These are phyloP conservation scores for Verticillium klebahnii DNA, from an alignment of 2,329 filamentous ascomycete genomes.

Conservation along the genomic window DNA sequence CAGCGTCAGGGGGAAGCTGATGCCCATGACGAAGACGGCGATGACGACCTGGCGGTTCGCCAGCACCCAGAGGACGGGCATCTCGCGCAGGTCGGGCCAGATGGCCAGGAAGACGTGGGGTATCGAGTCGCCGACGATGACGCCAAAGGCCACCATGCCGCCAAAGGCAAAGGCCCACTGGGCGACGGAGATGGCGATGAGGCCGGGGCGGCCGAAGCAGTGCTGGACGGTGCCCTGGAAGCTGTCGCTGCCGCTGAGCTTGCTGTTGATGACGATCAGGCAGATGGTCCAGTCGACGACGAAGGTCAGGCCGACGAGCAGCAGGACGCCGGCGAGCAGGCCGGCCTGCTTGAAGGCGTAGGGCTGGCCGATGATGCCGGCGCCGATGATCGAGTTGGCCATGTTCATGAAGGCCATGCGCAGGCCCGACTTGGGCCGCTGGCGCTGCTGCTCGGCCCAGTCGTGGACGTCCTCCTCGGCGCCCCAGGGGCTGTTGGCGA, in stretches of 20 bases:
- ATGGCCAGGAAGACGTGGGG: constrained; percentile 81
- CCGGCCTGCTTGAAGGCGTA: constrained; percentile 96
- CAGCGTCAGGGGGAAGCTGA: constrained; percentile 87
- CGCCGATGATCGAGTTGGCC: constrained; percentile 95
- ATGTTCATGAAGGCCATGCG: constrained; percentile 97
- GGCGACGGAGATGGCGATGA: constrained; percentile 83
- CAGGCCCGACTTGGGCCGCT: constrained; percentile 78
- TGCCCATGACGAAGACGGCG: constrained; percentile 75
- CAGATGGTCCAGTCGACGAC: constrained; percentile 97
- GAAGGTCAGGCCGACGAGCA: constrained; percentile 75
- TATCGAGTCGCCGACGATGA: constrained; percentile 95
- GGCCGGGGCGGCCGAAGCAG: constrained; percentile 83
- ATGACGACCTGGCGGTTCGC: constrained; percentile 81
- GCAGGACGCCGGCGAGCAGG: constrained; percentile 69
- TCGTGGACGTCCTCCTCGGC: constrained; percentile 36
- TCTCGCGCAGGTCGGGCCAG: constrained; percentile 68
- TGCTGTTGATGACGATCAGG: constrained; percentile 95
- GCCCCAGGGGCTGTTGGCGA: constrained; percentile 52
- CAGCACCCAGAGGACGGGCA: constrained; percentile 76
- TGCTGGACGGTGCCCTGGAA: constrained; percentile 96
- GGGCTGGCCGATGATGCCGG: constrained; percentile 76
- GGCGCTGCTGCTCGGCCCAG: constrained; percentile 49
- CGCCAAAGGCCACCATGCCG: constrained; percentile 96
- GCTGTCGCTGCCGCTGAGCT: constrained; percentile 86
- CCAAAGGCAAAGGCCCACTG: constrained; percentile 99